phyloP scores from a whole-genome alignment of 106 monocot species.

The Dendrobium chrysotoxum region DNA sequence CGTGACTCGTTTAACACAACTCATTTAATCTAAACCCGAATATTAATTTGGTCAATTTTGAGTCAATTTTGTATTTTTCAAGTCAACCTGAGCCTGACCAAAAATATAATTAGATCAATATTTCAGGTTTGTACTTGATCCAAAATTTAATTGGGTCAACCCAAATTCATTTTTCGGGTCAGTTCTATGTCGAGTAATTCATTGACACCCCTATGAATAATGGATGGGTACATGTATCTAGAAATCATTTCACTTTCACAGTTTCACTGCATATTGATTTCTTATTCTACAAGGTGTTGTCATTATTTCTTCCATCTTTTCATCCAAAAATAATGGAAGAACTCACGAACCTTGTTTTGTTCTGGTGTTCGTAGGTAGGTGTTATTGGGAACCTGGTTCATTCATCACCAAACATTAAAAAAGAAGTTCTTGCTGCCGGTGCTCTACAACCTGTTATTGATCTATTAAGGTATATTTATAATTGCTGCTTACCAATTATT shows the following conservation, averaged over 20 bases:
- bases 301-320: background rate
- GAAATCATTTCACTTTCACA: background rate
- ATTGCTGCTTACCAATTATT: background rate
- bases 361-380: constrained; percentile 60
- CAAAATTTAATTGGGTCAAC: too few species aligned
- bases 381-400: constrained; percentile 99
- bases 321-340: background rate
- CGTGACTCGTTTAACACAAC: too few species aligned
- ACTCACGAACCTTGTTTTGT: background rate
- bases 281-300: background rate
- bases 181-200: too few species aligned
- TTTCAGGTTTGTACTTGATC: too few species aligned
- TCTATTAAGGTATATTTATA: constrained; percentile 56
- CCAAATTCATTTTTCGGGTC: too few species aligned
- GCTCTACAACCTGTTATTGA: constrained; percentile 94
- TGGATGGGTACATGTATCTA: background rate
- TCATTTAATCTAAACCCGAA: too few species aligned
- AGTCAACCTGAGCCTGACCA: too few species aligned
- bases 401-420: constrained; percentile 97
- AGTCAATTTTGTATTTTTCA: too few species aligned
- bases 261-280: background rate
- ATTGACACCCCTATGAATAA: too few species aligned
- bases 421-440: constrained; percentile 88
- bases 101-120: too few species aligned
- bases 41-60: too few species aligned